These are phyloP conservation scores for Botrytis cinerea DNA, from an alignment of 2,329 filamentous ascomycete species.

Conservation along the genomic window DNA sequence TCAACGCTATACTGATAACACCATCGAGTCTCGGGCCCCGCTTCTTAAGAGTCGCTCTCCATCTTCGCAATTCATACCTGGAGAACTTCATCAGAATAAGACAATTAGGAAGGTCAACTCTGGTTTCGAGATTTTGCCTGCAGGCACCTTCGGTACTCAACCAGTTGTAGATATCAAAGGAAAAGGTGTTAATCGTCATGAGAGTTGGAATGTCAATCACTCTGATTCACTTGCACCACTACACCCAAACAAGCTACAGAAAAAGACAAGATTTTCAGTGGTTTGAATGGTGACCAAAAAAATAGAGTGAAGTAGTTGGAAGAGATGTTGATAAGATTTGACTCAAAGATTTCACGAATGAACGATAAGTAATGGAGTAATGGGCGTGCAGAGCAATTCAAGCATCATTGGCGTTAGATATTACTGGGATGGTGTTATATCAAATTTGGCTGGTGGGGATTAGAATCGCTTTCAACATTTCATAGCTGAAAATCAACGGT, in stretches of 20 bases:
- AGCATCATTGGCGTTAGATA: conserved; percentile 5
- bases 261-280: conserved; percentile 18
- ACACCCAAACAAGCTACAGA: conserved; percentile 21
- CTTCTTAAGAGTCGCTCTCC: conserved; percentile 22
- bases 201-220: conserved; percentile 28
- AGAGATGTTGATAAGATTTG: not conserved
- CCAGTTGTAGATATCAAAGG: conserved; percentile 25
- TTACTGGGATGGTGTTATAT: not conserved
- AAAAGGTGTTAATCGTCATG: conserved; percentile 25
- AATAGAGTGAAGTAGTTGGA: not conserved
- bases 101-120: conserved; percentile 44
- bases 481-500: not conserved
- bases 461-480: conserved; percentile 19
- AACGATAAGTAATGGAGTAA: not conserved
- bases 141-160: conserved; percentile 43
- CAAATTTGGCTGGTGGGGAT: not conserved
- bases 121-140: conserved; percentile 46
- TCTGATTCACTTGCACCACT: conserved; percentile 25
- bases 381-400: not conserved
- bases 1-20: conserved; percentile 12
- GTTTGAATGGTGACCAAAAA: not conserved
- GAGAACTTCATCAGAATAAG: conserved; percentile 44
- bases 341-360: not conserved
- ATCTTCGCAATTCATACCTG: conserved; percentile 43
- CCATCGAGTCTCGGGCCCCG: conserved; percentile 24